phyloP scores from a whole-genome alignment of 2,329 filamentous ascomycete species.

The Arthrobotrys sinensis region DNA sequence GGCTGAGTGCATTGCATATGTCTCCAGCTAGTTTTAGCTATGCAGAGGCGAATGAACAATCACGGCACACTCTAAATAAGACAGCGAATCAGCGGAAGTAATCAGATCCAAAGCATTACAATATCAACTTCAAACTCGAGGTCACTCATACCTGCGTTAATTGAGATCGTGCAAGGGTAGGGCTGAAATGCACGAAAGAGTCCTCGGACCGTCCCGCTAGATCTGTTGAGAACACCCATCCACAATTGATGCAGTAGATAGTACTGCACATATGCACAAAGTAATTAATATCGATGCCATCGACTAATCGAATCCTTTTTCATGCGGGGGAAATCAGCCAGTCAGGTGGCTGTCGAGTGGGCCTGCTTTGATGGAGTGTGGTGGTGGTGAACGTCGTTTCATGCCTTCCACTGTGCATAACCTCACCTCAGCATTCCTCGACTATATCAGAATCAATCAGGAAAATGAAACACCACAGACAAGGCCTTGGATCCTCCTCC shows the following conservation, averaged over 20 bases:
- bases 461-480: not conserved
- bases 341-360: slow-evolving; percentile 7
- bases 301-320: slow-evolving; percentile 20
- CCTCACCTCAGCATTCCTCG: slow-evolving; percentile 4
- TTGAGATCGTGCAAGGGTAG: slow-evolving; percentile 3
- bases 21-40: not conserved
- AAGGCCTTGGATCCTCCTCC: not conserved
- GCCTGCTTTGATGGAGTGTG: not conserved
- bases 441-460: not conserved
- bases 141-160: not conserved
- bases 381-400: slow-evolving; percentile 3
- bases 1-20: slow-evolving; percentile 7
- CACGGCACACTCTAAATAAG: not conserved
- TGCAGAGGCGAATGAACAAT: not conserved
- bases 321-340: not conserved
- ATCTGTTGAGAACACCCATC: not conserved
- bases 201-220: slow-evolving; percentile 10
- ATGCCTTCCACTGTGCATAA: not conserved
- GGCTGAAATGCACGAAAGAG: slow-evolving; percentile 11
- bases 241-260: not conserved
- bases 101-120: not conserved
- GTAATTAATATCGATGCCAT: slow-evolving; percentile 1
- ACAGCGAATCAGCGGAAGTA: slow-evolving; percentile 14
- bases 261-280: not conserved
- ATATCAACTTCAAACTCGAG: not conserved